Evolutionary conservation across 441 rosid genomes (phyloP).

Genomic region (Biscutella laevigata): DNA sequence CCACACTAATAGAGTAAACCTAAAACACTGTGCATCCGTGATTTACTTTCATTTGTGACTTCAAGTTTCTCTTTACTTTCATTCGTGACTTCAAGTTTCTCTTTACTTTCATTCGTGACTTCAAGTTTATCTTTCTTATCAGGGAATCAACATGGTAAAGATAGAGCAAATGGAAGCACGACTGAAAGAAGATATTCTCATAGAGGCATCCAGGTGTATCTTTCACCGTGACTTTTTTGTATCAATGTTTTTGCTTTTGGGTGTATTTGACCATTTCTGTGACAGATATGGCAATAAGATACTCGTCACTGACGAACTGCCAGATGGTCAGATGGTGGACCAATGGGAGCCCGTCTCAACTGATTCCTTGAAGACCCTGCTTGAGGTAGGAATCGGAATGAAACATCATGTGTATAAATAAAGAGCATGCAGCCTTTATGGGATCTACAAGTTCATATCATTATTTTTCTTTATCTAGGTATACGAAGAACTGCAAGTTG

Average conservation of each 20-base stretch:
- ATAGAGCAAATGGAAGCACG: conserved; percentile 98
- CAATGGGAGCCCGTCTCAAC: conserved; percentile 92
- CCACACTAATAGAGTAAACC: neutral
- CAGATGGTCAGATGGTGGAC: conserved; percentile 99
- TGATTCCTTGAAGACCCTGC: conserved; percentile 88
- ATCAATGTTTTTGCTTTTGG: conserved; percentile 3
- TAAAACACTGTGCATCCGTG: neutral
- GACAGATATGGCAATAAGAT: conserved; percentile 94
- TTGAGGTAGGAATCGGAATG: conserved; percentile 50
- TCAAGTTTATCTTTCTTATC: conserved; percentile 24
- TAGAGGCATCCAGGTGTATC: conserved; percentile 78
- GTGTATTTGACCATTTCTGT: conserved; percentile 23
- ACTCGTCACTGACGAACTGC: conserved; percentile 98
- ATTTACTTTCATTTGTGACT: too few relatives aligned
- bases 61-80: too few relatives aligned
- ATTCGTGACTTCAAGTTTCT: too few relatives aligned
- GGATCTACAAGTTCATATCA: conserved; percentile 14
- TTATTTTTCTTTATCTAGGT: conserved; percentile 43
- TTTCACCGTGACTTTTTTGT: conserved; percentile 9
- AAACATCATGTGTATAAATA: conserved; percentile 3
- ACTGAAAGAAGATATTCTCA: conserved; percentile 77
- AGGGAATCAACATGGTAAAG: conserved; percentile 91
- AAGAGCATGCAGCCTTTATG: neutral
- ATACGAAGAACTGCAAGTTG: conserved; percentile 78
- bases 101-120: conserved; percentile 12